Conservation (phyloP, 2,329 filamentous ascomycete genomes). For the Penicillium freii region DNA sequence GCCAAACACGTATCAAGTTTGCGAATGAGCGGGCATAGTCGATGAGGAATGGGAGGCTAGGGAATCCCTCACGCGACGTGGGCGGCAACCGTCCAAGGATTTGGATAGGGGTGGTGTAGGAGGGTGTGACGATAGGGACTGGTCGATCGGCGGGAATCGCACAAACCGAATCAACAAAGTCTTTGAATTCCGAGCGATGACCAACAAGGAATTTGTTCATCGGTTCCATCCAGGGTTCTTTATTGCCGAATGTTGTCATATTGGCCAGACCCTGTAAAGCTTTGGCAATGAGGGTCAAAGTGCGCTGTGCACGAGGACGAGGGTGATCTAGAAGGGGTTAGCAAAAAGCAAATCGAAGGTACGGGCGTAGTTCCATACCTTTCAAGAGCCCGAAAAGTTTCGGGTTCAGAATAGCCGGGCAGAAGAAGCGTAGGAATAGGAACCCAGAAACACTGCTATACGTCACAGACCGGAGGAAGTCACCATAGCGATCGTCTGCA, state of each 20-base stretch:
- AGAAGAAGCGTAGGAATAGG: constrained; percentile 90
- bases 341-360: background rate
- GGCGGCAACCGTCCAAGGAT: constrained; percentile 80
- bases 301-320: constrained; percentile 76
- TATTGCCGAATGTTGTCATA: constrained; percentile 85
- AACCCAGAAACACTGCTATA: constrained; percentile 97
- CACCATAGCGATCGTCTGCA: constrained; percentile 90
- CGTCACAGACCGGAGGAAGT: constrained; percentile 82
- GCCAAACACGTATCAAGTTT: constrained; percentile 66
- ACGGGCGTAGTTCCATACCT: constrained; percentile 44
- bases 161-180: constrained; percentile 84
- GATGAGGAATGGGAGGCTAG: constrained; percentile 86
- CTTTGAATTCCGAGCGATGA: constrained; percentile 76
- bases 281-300: constrained; percentile 88
- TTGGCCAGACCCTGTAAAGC: constrained; percentile 88
- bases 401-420: constrained; percentile 91
- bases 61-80: constrained; percentile 84
- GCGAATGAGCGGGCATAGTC: constrained; percentile 85
- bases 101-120: constrained; percentile 88
- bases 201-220: constrained; percentile 85
- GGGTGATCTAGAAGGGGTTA: constrained; percentile 66
- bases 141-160: constrained; percentile 71
- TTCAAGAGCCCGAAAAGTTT: constrained; percentile 86
- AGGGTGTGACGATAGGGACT: constrained; percentile 67
- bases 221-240: constrained; percentile 98